phyloP scores from a whole-genome alignment of 345 rosid species.

The Salix dunnii region DNA sequence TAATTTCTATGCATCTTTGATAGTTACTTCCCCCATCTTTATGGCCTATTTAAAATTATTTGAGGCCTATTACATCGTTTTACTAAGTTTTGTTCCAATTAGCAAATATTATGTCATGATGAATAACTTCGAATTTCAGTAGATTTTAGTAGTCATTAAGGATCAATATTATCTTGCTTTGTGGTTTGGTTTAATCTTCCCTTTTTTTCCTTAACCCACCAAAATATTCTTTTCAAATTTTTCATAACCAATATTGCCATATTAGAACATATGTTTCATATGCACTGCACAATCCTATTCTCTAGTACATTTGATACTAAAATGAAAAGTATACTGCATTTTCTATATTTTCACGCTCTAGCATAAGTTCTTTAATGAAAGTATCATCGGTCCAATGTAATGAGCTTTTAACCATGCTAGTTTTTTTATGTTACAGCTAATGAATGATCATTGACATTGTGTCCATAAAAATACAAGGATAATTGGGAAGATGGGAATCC shows the following conservation, averaged over 20 bases:
- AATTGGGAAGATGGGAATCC: slow-evolving; percentile 98
- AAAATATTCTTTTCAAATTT: not conserved
- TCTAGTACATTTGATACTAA: not conserved
- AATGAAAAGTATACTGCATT: not conserved
- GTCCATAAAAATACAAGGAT: slow-evolving; percentile 46
- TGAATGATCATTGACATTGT: not conserved
- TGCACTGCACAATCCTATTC: not conserved
- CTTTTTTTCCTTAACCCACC: too few species aligned
- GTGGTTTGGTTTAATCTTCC: not conserved
- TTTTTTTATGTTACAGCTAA: not conserved
- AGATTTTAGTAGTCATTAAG: not conserved
- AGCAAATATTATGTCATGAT: not conserved
- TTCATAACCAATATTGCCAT: not conserved
- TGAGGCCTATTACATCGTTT: not conserved
- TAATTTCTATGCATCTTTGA: not conserved
- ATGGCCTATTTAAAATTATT: not conserved
- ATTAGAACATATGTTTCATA: not conserved
- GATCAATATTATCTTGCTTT: not conserved
- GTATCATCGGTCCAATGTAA: too few species aligned
- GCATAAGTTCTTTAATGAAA: not conserved
- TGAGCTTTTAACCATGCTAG: not conserved
- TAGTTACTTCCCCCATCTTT: not conserved
- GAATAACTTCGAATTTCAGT: not conserved
- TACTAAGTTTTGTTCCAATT: not conserved
- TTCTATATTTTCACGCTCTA: not conserved